Evolutionary conservation across 371 early-diverging fungal genomes (phyloP), one percentile per base, ranked within the genome.

Genomic region (Nematocida minor): DNA sequence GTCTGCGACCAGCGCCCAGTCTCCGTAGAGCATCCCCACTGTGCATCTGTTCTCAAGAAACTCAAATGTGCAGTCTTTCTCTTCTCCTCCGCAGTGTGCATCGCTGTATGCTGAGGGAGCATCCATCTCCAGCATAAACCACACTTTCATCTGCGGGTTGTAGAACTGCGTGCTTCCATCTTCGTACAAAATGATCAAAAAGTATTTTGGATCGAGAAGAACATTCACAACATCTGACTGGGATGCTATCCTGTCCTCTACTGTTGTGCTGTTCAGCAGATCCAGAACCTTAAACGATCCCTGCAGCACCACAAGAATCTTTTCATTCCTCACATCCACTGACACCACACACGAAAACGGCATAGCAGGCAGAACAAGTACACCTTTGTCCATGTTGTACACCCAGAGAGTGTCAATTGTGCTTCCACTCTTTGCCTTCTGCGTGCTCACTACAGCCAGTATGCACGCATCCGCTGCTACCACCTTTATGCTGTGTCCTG

Each of bases 361-460:
- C 34, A 83, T 69, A n/a, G 64, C 80, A 14, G 85, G 85, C 27
- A 79, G 34, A 6, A 81, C 9, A 22, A 83, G 82, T 4, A 62
- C 66, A 2, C 85, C 80, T 25, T 79, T 82, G 27, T 48, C 54
- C 16, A 84, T n/a, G 49, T 62, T 32, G 55, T 83, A 83, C 14
- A 84, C 42, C 66, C 67, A 68, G 6, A 79, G 14, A 16, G 25
- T 69, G 7, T 64, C 66, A 38, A 77, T 54, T 22, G 63, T 62
- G 25, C 66, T 41, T 4, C 22, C 29, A 25, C 27, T 38, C 4
- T 20, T 22, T 42, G 66, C 18, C 31, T 53, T 20, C 4, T 31
- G 14, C 16, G 31, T 42, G 9, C 77, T 55, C 34, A 67, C 71
- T 14, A 83, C 46, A 31, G 48, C 60, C 31, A 67, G 47, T 2